Evolutionary conservation across 352 stramenopile genomes (phyloP).

Genomic region (Pythium dissotocum): DNA sequence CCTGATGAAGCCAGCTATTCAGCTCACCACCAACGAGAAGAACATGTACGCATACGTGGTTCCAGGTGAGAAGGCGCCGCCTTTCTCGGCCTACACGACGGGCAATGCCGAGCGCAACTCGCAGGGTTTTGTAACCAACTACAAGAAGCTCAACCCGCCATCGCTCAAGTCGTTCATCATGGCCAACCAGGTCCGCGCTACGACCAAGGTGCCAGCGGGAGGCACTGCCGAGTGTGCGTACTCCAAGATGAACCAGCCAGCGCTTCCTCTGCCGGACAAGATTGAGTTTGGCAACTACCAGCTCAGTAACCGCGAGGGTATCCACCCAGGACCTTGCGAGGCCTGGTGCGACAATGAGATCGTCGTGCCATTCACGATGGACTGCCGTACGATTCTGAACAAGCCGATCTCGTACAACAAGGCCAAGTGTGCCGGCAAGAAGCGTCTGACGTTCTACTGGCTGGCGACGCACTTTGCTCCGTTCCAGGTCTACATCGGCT

Average conservation of each 20-base stretch:
- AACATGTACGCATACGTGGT: no score
- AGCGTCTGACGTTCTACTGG: conserved; percentile 51
- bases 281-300: conserved; percentile 11
- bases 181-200: conserved; percentile 1
- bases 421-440: conserved; percentile 36
- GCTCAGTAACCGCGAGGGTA: not conserved
- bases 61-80: no score
- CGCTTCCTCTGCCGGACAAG: conserved; percentile 7
- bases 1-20: no score
- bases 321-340: conserved; percentile 41
- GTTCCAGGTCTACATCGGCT: conserved; percentile 51
- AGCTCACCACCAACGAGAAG: no score
- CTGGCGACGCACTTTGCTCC: conserved; percentile 38
- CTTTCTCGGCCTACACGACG: no score
- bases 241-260: not conserved
- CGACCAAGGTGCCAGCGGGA: not conserved
- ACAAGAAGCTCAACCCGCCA: not conserved
- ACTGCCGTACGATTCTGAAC: conserved; percentile 28
- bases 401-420: conserved; percentile 34
- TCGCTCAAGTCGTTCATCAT: conserved; percentile 15
- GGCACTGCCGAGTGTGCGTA: conserved; percentile 15
- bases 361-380: conserved; percentile 33
- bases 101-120: no score
- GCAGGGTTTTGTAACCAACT: no score
- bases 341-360: conserved; percentile 47